Conservation (phyloP, 2,329 filamentous ascomycete species). For the Penicillium sp. region DNA sequence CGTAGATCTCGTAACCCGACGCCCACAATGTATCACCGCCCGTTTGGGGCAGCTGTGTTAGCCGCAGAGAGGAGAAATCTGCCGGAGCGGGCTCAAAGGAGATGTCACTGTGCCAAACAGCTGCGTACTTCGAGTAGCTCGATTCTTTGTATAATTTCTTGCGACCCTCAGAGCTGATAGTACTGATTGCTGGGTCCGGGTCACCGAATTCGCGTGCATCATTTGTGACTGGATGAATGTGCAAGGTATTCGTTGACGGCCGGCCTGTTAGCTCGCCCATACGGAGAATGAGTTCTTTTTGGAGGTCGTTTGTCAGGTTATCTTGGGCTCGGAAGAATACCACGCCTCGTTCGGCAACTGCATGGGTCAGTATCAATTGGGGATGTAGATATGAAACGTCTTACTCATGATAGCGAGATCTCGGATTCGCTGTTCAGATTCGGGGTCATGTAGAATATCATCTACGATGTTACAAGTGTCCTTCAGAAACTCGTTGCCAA, state of each 20-base stretch:
- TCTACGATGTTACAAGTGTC: conserved; percentile 12
- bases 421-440: conserved; percentile 25
- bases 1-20: conserved; percentile 41
- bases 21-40: conserved; percentile 45
- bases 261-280: conserved; percentile 46
- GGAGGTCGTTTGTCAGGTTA: conserved; percentile 46
- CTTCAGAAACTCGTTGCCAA: conserved; percentile 14
- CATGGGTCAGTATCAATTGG: neutral
- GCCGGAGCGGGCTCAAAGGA: conserved; percentile 44
- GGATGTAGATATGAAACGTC: neutral
- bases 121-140: conserved; percentile 29
- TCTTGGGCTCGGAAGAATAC: conserved; percentile 52
- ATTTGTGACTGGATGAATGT: conserved; percentile 48
- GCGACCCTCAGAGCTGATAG: conserved; percentile 43
- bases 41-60: conserved; percentile 38
- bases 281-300: conserved; percentile 51
- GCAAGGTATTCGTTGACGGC: conserved; percentile 41
- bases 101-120: conserved; percentile 47
- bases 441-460: conserved; percentile 19
- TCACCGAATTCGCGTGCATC: conserved; percentile 46
- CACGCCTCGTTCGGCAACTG: conserved; percentile 51
- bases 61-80: conserved; percentile 46
- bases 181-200: conserved; percentile 46
- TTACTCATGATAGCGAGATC: conserved; percentile 30
- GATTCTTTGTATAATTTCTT: conserved; percentile 38